A percentile compares a stretch with the other conserved stretches of the same genome.
These are phyloP conservation scores for Sphaerostilbella broomeana DNA, from an alignment of 2,329 filamentous ascomycete genomes.

Conservation along the genomic window DNA sequence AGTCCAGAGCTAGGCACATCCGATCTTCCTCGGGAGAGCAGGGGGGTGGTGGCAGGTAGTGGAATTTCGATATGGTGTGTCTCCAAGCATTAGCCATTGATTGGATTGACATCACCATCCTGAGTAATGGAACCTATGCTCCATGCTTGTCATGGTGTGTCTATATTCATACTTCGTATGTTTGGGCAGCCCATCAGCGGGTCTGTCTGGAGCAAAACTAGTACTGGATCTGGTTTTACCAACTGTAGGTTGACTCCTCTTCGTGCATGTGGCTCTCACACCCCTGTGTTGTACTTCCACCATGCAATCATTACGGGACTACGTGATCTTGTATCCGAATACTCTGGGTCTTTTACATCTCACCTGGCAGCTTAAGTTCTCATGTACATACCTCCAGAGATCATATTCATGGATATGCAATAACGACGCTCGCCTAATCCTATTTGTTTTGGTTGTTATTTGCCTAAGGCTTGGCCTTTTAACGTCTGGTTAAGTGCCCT, in stretches of 20 bases:
- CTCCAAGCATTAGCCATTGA: neutral
- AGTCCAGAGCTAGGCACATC: constrained; percentile 3
- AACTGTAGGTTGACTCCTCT: too few species aligned
- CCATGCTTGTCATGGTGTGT: neutral
- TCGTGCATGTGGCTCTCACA: too few species aligned
- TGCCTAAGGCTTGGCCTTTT: neutral
- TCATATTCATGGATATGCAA: too few species aligned
- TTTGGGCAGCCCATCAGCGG: too few species aligned
- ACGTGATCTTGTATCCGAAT: too few species aligned
- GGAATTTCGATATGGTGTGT: constrained; percentile 1
- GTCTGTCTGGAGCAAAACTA: too few species aligned
- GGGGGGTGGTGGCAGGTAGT: neutral
- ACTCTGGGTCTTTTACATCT: too few species aligned
- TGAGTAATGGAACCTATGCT: constrained; percentile 2
- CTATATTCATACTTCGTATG: too few species aligned
- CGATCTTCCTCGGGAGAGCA: constrained; percentile 10
- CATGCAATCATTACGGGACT: too few species aligned
- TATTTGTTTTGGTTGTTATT: constrained; percentile 1
- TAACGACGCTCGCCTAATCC: neutral
- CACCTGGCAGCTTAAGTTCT: too few species aligned
- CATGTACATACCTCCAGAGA: neutral
- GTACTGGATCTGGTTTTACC: too few species aligned
- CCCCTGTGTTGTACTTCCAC: too few species aligned
- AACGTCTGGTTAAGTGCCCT: neutral
- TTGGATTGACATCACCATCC: constrained; percentile 4